phyloP scores from a whole-genome alignment of 73 alveolate species.

The Durusdinium trenchii region DNA sequence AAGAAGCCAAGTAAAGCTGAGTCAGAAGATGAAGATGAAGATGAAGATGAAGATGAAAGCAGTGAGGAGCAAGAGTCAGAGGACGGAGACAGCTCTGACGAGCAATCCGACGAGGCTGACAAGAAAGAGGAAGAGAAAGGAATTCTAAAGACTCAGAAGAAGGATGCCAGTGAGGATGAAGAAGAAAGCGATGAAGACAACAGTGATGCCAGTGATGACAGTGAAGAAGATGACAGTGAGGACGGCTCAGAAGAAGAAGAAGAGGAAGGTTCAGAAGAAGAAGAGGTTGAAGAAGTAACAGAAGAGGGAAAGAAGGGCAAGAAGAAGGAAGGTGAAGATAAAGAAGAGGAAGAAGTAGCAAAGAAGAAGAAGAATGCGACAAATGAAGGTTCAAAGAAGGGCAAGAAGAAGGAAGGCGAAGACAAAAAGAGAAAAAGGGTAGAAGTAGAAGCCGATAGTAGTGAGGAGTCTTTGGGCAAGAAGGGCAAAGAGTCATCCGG shows the following conservation, averaged over 20 bases:
- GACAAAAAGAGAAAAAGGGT: too few relatives aligned
- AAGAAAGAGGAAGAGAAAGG: not conserved
- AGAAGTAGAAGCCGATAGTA: not conserved
- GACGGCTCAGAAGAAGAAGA: not conserved
- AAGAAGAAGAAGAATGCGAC: not conserved
- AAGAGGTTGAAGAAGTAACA: not conserved
- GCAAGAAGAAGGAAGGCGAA: not conserved
- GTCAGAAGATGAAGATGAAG: not conserved
- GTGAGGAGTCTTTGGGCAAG: not conserved
- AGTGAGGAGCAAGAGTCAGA: not conserved
- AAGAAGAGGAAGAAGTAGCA: not conserved
- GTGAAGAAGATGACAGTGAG: not conserved
- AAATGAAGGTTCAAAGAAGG: not conserved
- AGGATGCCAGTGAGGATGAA: not conserved
- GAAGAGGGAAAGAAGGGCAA: not conserved
- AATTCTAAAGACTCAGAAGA: not conserved
- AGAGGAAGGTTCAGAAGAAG: not conserved
- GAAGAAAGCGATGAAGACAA: not conserved
- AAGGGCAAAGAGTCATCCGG: not conserved
- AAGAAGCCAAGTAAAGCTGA: not conserved
- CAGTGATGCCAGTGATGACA: not conserved
- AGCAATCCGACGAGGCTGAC: not conserved
- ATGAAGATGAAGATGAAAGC: not conserved
- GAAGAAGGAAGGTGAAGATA: not conserved
- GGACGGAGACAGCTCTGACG: not conserved